phyloP scores from a whole-genome alignment of 148 eudicot species.

The Camellia japonica region DNA sequence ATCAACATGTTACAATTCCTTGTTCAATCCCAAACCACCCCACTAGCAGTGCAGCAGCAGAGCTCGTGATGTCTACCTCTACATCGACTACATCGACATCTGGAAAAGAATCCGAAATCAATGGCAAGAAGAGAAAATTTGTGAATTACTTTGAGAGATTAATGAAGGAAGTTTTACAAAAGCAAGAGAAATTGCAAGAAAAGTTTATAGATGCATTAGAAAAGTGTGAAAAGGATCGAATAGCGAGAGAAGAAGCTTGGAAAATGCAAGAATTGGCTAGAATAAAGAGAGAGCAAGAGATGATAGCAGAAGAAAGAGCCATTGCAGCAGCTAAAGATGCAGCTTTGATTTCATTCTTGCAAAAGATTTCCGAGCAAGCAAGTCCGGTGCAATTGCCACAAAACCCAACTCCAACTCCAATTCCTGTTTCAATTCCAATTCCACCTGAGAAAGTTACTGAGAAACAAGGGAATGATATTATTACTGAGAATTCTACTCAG shows the following conservation, averaged over 20 bases:
- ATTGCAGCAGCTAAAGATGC: constrained; percentile 72
- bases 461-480: constrained; percentile 23
- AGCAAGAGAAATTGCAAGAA: constrained; percentile 71
- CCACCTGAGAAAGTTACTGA: constrained; percentile 14
- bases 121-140: constrained; percentile 54
- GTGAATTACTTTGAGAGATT: constrained; percentile 41
- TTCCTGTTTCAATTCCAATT: constrained; percentile 1
- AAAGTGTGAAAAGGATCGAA: constrained; percentile 60
- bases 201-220: constrained; percentile 73
- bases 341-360: constrained; percentile 65
- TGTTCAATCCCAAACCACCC: constrained; percentile 21
- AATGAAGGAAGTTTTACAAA: constrained; percentile 63
- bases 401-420: constrained; percentile 17
- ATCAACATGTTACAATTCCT: constrained; percentile 22
- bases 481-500: constrained; percentile 20
- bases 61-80: constrained; percentile 40
- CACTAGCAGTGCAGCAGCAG: constrained; percentile 11
- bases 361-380: constrained; percentile 52
- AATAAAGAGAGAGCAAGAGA: constrained; percentile 55
- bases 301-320: constrained; percentile 55
- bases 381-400: constrained; percentile 27
- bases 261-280: constrained; percentile 59
- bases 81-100: constrained; percentile 63
- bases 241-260: constrained; percentile 80
- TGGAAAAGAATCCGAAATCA: constrained; percentile 43